phyloP scores from a whole-genome alignment of 208 protist species.

The Borovskyia barvae region DNA sequence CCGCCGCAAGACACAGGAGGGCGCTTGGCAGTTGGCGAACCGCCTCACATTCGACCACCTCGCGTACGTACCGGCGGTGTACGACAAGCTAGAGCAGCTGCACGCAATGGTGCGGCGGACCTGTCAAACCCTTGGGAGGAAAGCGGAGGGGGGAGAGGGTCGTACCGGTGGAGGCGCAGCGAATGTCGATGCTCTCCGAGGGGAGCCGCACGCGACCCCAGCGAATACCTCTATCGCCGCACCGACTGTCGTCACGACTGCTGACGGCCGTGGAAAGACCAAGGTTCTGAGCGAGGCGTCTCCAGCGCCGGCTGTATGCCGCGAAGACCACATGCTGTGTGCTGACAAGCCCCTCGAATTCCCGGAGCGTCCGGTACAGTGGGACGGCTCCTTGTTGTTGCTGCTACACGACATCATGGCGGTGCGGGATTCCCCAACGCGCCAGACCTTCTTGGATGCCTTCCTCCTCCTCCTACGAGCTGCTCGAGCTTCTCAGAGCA shows the following conservation, averaged over 20 bases:
- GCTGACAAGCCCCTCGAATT: too few relatives aligned
- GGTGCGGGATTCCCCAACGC: conserved; percentile 50
- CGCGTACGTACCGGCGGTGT: conserved; percentile 65
- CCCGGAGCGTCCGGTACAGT: conserved; percentile 25
- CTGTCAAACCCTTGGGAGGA: conserved; percentile 16
- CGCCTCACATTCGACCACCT: conserved; percentile 40
- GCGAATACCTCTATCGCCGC: too few relatives aligned
- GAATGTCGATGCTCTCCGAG: too few relatives aligned
- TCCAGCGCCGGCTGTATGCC: not conserved
- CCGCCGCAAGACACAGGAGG: conserved; percentile 17
- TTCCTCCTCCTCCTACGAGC: conserved; percentile 63
- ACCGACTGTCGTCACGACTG: not conserved
- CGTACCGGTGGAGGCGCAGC: not conserved
- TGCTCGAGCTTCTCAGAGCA: conserved; percentile 31
- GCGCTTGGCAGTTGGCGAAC: conserved; percentile 47
- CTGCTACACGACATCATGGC: conserved; percentile 42
- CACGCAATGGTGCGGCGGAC: conserved; percentile 45
- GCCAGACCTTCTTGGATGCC: conserved; percentile 51
- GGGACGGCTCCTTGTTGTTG: conserved; percentile 50
- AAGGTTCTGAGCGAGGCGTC: not conserved
- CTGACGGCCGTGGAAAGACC: conserved; percentile 2
- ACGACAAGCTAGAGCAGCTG: conserved; percentile 46
- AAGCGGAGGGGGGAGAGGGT: not conserved
- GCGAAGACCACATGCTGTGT: too few relatives aligned
- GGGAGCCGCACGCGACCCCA: too few relatives aligned